These are phyloP conservation scores for Fusarium tupiense DNA, from an alignment of 2,329 filamentous ascomycete genomes.

Conservation along the genomic window DNA sequence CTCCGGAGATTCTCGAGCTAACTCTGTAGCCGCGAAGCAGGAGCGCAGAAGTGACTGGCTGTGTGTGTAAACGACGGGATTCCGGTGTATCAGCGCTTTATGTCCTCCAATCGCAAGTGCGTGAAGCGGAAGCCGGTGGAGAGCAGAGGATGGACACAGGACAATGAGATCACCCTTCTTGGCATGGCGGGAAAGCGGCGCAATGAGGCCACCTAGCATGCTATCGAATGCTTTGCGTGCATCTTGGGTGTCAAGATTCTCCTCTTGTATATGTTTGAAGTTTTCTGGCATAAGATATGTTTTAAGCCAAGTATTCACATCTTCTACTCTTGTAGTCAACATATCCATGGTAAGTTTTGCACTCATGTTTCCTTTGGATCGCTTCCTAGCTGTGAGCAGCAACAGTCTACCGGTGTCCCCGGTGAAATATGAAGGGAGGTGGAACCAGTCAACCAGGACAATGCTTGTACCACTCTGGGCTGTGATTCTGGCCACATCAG, in stretches of 20 bases:
- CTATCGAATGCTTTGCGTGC: background rate
- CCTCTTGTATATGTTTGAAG: background rate
- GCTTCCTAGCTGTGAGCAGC: background rate
- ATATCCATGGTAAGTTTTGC: background rate
- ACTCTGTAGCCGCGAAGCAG: background rate
- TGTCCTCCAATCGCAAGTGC: background rate
- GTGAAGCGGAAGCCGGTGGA: background rate
- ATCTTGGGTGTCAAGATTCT: background rate
- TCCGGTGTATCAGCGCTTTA: background rate
- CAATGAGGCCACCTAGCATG: background rate
- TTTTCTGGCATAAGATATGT: background rate
- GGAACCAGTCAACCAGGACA: background rate
- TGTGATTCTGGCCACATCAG: background rate
- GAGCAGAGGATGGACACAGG: background rate
- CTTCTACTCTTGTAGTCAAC: background rate
- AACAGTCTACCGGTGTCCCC: background rate
- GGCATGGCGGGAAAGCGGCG: background rate
- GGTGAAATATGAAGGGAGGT: background rate
- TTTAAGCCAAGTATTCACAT: background rate
- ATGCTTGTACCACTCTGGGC: background rate
- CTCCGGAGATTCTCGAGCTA: accelerated
- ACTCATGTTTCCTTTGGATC: background rate
- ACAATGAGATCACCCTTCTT: background rate
- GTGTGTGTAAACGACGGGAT: background rate
- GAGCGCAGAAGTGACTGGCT: background rate